Conservation (phyloP, 2,329 filamentous ascomycete species). For the Lachnellula subtilissima region DNA sequence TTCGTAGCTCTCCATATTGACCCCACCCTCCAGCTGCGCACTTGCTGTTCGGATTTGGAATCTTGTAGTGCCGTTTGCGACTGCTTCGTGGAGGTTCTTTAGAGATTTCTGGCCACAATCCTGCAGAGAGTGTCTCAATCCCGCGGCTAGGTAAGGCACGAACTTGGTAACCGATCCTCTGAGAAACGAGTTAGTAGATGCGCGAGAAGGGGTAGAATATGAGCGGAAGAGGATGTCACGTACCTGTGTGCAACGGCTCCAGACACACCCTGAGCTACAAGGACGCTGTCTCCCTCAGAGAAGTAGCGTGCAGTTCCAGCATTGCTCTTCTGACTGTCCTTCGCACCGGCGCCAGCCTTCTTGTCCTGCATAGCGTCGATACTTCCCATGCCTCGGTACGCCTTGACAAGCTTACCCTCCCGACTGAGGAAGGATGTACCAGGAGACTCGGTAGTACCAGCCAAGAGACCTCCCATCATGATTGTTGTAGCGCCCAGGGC, state of each 20-base stretch:
- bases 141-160: conserved; percentile 89
- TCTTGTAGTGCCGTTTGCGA: conserved; percentile 69
- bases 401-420: conserved; percentile 97
- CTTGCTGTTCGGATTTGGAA: conserved; percentile 94
- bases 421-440: conserved; percentile 94
- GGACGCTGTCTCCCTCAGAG: conserved; percentile 88
- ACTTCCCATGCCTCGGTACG: conserved; percentile 97
- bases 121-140: conserved; percentile 95
- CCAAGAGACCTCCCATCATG: conserved; percentile 99
- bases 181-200: conserved; percentile 1
- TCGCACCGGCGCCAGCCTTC: conserved; percentile 79
- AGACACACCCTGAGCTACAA: conserved; percentile 95
- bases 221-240: not conserved
- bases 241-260: conserved; percentile 72
- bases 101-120: conserved; percentile 87
- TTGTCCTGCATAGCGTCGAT: conserved; percentile 99
- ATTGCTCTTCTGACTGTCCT: conserved; percentile 75
- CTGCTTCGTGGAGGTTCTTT: conserved; percentile 68
- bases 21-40: conserved; percentile 92
- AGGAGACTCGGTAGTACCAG: conserved; percentile 94
- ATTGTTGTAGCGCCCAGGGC: conserved; percentile 90
- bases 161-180: conserved; percentile 77
- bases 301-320: conserved; percentile 98
- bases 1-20: conserved; percentile 98
- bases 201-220: not conserved